Evolutionary conservation across 495 filamentous ascomycete genomes (phyloP), one percentile per base, ranked within the genome.

Genomic region (Hypoxylon intermedium): DNA sequence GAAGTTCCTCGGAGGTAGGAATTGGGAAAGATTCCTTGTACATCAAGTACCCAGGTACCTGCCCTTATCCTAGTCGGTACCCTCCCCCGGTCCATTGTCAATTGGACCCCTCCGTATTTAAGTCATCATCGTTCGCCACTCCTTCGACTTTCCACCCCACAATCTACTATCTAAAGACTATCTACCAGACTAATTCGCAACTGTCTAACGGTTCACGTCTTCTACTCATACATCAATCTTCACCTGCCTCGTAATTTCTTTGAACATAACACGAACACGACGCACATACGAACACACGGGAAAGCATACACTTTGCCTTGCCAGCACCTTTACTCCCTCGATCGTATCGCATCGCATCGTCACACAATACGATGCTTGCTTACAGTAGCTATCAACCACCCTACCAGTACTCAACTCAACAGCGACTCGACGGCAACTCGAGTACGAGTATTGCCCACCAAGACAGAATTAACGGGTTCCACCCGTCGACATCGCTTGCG

Each of bases 401-500:
- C 24, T 59, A 40, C 45, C 56, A 45, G 40, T 60, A 60, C 51
- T 65, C 51, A 16, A 9, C 50, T 1, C 62, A 60, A 9, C 56
- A 60, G 21, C 18, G 45, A 9, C 38, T 65, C 51, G 56, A 60
- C 16, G 33, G 41, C 9, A 65, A 26, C 24, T 42, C 55, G 40
- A 56, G 41, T 40, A 55, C 62, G 46, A 65, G 19, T 23, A 51
- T 51, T 33, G 19, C 34, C n/a, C 11, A 38, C 12, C n/a, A n/a
- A n/a, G 38, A 41, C 18, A 55, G 58, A 45, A 55, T 23, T 20
- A 46, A 48, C 46, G 16, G 11, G 23, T 60, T 65, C 16, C 19
- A 55, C 3, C 38, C 38, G 16, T 52, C 59, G 28, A 30, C 46
- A 28, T 54, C 63, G 12, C 73, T 77, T 57, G 71, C 77, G n/a